Percentiles rank a stretch among this genome's conserved stretches.
phyloP scores from a whole-genome alignment of 192 early-diverging fungal species.

The Umbelopsis isabellina region DNA sequence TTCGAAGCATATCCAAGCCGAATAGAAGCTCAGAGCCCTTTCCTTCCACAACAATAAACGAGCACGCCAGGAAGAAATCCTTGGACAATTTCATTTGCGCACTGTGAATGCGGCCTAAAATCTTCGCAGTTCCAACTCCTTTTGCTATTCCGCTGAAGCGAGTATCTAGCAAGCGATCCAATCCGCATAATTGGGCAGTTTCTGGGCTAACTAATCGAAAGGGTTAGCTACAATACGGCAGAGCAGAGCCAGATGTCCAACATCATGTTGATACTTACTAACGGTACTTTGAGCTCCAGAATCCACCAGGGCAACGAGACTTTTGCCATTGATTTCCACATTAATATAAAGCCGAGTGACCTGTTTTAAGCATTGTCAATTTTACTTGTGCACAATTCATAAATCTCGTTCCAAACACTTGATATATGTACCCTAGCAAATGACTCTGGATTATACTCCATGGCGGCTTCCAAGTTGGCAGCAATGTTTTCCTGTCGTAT shows the following conservation, averaged over 20 bases:
- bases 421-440: slow-evolving; percentile 74
- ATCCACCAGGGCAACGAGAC: slow-evolving; percentile 93
- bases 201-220: slow-evolving; percentile 56
- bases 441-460: slow-evolving; percentile 94
- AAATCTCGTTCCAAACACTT: neutral
- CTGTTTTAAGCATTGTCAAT: slow-evolving; percentile 24
- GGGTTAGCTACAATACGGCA: slow-evolving; percentile 15
- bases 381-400: neutral
- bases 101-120: slow-evolving; percentile 91
- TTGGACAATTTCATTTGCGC: slow-evolving; percentile 83
- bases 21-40: slow-evolving; percentile 90
- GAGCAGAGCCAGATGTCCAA: neutral
- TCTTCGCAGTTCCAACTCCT: slow-evolving; percentile 97
- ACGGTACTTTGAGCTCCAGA: slow-evolving; percentile 97
- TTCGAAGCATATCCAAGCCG: slow-evolving; percentile 94
- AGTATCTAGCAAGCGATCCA: slow-evolving; percentile 89
- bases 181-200: slow-evolving; percentile 73
- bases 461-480: slow-evolving; percentile 80
- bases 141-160: slow-evolving; percentile 88
- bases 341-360: slow-evolving; percentile 93
- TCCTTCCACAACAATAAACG: slow-evolving; percentile 94
- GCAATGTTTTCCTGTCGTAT: slow-evolving; percentile 86
- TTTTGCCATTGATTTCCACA: slow-evolving; percentile 86
- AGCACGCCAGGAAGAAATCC: slow-evolving; percentile 77
- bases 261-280: slow-evolving; percentile 48